Percentiles rank a stretch among this genome's conserved stretches.
phyloP scores from a whole-genome alignment of 352 stramenopile genomes.

The Pythium inflatum region DNA sequence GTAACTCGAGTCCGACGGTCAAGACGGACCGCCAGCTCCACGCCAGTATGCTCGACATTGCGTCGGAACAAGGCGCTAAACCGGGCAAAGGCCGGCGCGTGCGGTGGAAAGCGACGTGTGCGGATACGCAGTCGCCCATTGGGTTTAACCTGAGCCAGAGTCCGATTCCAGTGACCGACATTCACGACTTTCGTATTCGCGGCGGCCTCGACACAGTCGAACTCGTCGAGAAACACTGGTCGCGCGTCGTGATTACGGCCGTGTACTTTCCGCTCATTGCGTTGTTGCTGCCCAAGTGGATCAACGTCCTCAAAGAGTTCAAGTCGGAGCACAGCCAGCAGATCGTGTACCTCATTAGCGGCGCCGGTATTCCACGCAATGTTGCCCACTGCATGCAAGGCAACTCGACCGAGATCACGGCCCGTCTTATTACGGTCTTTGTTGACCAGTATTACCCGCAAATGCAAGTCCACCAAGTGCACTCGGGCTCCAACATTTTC shows the following conservation, averaged over 20 bases:
- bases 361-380: conserved; percentile 95
- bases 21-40: conserved; percentile 60
- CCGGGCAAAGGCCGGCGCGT: conserved; percentile 27
- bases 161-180: conserved; percentile 55
- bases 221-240: conserved; percentile 71
- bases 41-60: conserved; percentile 69
- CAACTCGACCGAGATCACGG: conserved; percentile 96
- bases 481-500: conserved; percentile 97
- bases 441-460: conserved; percentile 91
- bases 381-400: conserved; percentile 87
- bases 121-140: conserved; percentile 74
- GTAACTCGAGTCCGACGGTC: conserved; percentile 51
- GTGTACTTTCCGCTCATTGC: conserved; percentile 97
- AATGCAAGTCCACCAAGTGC: conserved; percentile 94
- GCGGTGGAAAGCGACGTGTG: conserved; percentile 59
- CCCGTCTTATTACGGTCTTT: conserved; percentile 93
- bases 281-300: conserved; percentile 94
- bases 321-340: conserved; percentile 82
- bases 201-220: conserved; percentile 58
- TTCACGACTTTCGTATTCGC: conserved; percentile 73
- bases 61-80: conserved; percentile 13
- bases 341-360: conserved; percentile 96
- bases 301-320: conserved; percentile 74
- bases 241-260: conserved; percentile 69
- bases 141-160: conserved; percentile 70